Base-by-base conservation (phyloP, 495 filamentous ascomycete genomes). In the Penicillium egyptiacum region DNA sequence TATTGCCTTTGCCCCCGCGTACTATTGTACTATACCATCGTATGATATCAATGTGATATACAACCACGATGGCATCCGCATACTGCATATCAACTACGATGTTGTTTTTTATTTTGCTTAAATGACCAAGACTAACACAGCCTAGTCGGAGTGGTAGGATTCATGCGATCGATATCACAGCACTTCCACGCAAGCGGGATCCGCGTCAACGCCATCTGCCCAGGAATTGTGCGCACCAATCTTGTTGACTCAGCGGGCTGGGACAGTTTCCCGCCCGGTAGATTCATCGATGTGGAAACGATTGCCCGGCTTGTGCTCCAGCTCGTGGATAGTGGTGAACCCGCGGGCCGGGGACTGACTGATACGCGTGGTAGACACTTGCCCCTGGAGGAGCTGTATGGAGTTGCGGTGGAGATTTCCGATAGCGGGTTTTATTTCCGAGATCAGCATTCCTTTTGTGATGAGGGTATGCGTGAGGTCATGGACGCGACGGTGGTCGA, bases 401-500 rank as follows among this genome's bases (percentile, higher is more conserved):
- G 65, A 10, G 44, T 57, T 5, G 57, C 57, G 4, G 59, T 68
- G 39, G 65, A 65, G 59, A 63, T 64, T 22, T 64, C 62, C 2
- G 62, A 57, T 35, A 56, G 35, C 4, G 56, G 61, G 4, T 23
- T 59, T 1, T 65, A 65, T 22, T 61, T 68, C 35, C 57, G 63
- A 20, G 57, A 63, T 30, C 65, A 61, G 16, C 60, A 60, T 49
- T 45, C 20, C 2, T 68, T 65, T 44, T 63, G 59, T 16, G 65
- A 68, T 45, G 55, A 59, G 11, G 57, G 60, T 5, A 65, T 68
- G 62, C 55, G 58, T 6, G 57, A 63, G 42, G 62, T 63, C 0
- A 68, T 68, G 65, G 49, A 42, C 17, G 62, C 65, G 8, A 67
- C 65, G 1, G 57, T 58, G 20, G n/a, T 67, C 8, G 65, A 62